A percentile compares a stretch with the other conserved stretches of the same genome.
Evolutionary conservation across 2,329 filamentous ascomycete species (phyloP).

Genomic region (Aspergillus sp.): DNA sequence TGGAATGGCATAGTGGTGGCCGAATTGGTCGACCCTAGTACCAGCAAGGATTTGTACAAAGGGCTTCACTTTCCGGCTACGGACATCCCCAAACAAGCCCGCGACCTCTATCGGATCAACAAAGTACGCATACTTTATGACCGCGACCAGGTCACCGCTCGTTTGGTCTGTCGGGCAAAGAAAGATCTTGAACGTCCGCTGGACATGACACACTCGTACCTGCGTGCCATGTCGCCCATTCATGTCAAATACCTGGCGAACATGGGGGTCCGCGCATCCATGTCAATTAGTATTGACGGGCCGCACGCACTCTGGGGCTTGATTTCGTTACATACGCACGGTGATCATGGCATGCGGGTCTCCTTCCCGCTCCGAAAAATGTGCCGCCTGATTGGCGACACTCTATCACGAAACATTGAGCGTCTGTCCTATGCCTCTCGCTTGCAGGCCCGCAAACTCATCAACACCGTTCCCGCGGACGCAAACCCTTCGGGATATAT

Average conservation of each 20-base stretch:
- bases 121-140: conserved; percentile 87
- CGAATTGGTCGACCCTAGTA: conserved; percentile 76
- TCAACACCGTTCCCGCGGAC: conserved; percentile 80
- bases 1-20: conserved; percentile 88
- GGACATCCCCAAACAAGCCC: conserved; percentile 80
- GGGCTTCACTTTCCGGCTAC: conserved; percentile 86
- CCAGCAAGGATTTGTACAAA: conserved; percentile 80
- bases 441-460: conserved; percentile 80
- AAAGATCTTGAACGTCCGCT: conserved; percentile 66
- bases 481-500: conserved; percentile 87
- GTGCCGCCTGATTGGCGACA: conserved; percentile 84
- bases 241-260: conserved; percentile 84
- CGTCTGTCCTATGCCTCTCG: conserved; percentile 81
- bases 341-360: conserved; percentile 80
- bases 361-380: conserved; percentile 90
- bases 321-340: conserved; percentile 83
- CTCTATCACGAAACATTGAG: conserved; percentile 83
- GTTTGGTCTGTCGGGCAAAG: conserved; percentile 74
- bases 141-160: conserved; percentile 73
- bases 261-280: conserved; percentile 89
- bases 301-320: conserved; percentile 85
- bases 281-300: conserved; percentile 90
- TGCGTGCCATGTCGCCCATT: conserved; percentile 80
- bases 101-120: conserved; percentile 87
- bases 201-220: conserved; percentile 80